These are phyloP conservation scores for Chrysopogon serrulatus DNA, from an alignment of 176 grass and related monocot species.

Conservation along the genomic window DNA sequence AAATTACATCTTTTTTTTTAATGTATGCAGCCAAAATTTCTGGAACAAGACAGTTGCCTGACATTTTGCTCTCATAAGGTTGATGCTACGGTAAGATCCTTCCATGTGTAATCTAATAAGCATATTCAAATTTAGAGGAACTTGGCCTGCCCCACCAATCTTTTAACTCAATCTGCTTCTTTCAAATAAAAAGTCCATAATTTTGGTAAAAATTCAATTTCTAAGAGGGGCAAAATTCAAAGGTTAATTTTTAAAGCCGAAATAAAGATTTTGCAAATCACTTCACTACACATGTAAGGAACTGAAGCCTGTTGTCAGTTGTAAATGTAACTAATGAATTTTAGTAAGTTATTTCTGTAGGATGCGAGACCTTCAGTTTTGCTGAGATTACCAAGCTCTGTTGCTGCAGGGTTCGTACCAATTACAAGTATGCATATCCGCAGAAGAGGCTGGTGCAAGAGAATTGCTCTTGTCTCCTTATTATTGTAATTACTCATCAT, in stretches of 20 bases:
- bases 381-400: constrained; percentile 29
- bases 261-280: not conserved
- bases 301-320: not conserved
- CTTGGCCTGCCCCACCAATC: not conserved
- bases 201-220: not conserved
- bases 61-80: constrained; percentile 74
- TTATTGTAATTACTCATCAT: constrained; percentile 66
- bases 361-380: constrained; percentile 11
- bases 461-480: constrained; percentile 70
- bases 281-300: not conserved
- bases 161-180: not conserved
- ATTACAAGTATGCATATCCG: constrained; percentile 72
- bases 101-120: not conserved
- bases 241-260: not conserved
- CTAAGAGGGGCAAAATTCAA: not conserved
- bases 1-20: constrained; percentile 29
- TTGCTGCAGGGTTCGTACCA: constrained; percentile 71
- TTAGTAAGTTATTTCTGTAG: not conserved
- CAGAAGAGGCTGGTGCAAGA: constrained; percentile 79
- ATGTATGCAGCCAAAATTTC: constrained; percentile 66
- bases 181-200: not conserved
- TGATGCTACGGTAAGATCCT: constrained; percentile 63
- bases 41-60: constrained; percentile 72
- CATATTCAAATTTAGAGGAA: not conserved
- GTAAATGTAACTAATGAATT: not conserved